These are phyloP conservation scores for Pseudomonodictys pantanalensis DNA, from an alignment of 495 filamentous ascomycete species.

Conservation along the genomic window DNA sequence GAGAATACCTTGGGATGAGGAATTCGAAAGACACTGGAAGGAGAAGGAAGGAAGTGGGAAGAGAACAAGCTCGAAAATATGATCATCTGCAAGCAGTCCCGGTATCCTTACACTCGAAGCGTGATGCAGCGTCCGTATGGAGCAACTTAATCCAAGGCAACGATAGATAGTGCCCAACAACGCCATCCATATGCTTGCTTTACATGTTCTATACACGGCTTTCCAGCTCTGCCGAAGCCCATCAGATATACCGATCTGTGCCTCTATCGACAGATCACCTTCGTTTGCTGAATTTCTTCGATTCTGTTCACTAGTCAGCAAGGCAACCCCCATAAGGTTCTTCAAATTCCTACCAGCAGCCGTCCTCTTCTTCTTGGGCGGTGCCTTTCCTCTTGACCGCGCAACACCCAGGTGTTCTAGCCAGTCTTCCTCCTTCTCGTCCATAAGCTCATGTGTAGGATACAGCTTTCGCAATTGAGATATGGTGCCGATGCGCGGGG, in stretches of 20 bases:
- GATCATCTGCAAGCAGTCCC: too few species aligned
- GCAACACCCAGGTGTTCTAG: conserved; percentile 62
- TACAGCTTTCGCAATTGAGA: conserved; percentile 64
- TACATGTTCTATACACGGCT: too few species aligned
- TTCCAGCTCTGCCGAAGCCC: too few species aligned
- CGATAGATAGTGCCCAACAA: too few species aligned
- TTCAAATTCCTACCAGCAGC: conserved; percentile 54
- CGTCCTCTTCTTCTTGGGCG: conserved; percentile 85
- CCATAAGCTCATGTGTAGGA: conserved; percentile 59
- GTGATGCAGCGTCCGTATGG: too few species aligned
- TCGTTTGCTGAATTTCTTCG: conserved; percentile 33
- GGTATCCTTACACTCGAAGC: too few species aligned
- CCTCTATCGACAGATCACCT: too few species aligned
- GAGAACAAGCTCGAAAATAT: conserved; percentile 8
- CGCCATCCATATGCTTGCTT: too few species aligned
- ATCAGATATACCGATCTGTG: too few species aligned
- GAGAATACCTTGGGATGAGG: conserved; percentile 40
- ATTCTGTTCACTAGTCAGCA: conserved; percentile 20
- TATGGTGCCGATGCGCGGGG: conserved; percentile 65
- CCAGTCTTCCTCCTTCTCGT: conserved; percentile 75
- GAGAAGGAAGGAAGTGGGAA: conserved; percentile 3
- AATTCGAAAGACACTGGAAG: conserved; percentile 18
- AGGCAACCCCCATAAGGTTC: not conserved
- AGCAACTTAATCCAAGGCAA: too few species aligned
- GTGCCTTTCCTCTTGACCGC: conserved; percentile 71